Conservation (phyloP, 768 basidiomycete genomes). For the Aureoboletus auriporus region DNA sequence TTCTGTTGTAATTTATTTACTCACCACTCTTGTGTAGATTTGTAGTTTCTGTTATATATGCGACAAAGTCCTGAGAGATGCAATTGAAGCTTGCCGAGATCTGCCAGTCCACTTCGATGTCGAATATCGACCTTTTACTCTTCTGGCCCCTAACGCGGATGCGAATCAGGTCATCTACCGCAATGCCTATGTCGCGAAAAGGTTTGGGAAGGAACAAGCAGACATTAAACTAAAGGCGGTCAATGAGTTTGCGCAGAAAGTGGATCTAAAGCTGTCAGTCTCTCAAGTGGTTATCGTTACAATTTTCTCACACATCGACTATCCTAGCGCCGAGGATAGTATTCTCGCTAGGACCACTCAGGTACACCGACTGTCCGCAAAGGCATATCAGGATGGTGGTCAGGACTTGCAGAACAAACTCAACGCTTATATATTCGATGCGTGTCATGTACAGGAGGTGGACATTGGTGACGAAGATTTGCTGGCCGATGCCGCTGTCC, state of each 20-base stretch:
- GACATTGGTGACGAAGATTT: slow-evolving; percentile 33
- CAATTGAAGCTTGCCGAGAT: slow-evolving; percentile 29
- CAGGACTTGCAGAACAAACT: slow-evolving; percentile 34
- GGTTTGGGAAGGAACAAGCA: slow-evolving; percentile 23
- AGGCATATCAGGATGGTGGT: slow-evolving; percentile 38
- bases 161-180: slow-evolving; percentile 10
- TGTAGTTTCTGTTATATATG: slow-evolving; percentile 37
- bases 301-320: neutral
- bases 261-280: slow-evolving; percentile 23
- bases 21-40: slow-evolving; percentile 10
- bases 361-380: slow-evolving; percentile 41
- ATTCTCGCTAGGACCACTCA: slow-evolving; percentile 35
- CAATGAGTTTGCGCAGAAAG: slow-evolving; percentile 22
- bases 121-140: slow-evolving; percentile 29
- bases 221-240: slow-evolving; percentile 22
- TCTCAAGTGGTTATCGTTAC: neutral
- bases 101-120: slow-evolving; percentile 30
- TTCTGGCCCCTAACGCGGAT: slow-evolving; percentile 5
- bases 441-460: slow-evolving; percentile 33
- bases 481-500: slow-evolving; percentile 34
- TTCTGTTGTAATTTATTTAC: neutral
- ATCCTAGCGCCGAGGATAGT: slow-evolving; percentile 33
- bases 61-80: slow-evolving; percentile 29
- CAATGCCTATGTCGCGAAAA: slow-evolving; percentile 16
- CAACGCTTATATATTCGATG: slow-evolving; percentile 35